Base-by-base conservation (phyloP, 768 basidiomycete genomes). In the Chalciporus pseudorubinellus region DNA sequence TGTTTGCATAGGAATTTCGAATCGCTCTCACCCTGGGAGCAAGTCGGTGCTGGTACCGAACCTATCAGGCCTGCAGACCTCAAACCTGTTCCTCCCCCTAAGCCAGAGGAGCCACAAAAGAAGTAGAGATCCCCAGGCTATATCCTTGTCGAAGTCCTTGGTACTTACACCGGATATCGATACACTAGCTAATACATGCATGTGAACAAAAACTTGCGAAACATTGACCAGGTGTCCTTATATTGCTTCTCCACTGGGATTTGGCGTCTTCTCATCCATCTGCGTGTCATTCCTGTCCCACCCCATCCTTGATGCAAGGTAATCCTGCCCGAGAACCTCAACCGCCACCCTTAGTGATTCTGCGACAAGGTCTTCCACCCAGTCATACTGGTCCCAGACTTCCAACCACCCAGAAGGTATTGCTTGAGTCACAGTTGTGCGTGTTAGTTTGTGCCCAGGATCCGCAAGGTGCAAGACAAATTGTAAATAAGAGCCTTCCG, bases 311-410 rank as follows among this genome's bases (percentile, higher is more conserved):
- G 82, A 77, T 38, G 86, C 89, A 13, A 95, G 76, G 62, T 95
- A 95, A 62, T 95, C 92, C 70, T 98, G 94, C 2, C 93, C 93
- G 53, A 98, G 74, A 16, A 94, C 82, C 72, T 98, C 95, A 24
- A 95, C 83, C 8, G 87, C 90, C 13, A 92, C 75, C 50, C 91
- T 75, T 51, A 99, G 71, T 0, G 83, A 81, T 61, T 98, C 95
- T 4, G 94, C 95, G 54, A 98, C 80, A 34, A 89, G 68, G 63
- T 99, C 95, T 70, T 99, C 97, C 12, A 98, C 94, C 97, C 97
- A 95, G 39, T 90, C 87, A 66, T 92, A 89, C 57, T 85, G 78
- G 62, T 97, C 95, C 85, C 93, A 95, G 39, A 93, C 74, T 5
- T 84, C 83, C 49, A 98, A 67, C 97, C 97, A 99, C 44, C 78